Conservation (phyloP, 2,329 filamentous ascomycete species). For the Sclerotinia trifoliorum region DNA sequence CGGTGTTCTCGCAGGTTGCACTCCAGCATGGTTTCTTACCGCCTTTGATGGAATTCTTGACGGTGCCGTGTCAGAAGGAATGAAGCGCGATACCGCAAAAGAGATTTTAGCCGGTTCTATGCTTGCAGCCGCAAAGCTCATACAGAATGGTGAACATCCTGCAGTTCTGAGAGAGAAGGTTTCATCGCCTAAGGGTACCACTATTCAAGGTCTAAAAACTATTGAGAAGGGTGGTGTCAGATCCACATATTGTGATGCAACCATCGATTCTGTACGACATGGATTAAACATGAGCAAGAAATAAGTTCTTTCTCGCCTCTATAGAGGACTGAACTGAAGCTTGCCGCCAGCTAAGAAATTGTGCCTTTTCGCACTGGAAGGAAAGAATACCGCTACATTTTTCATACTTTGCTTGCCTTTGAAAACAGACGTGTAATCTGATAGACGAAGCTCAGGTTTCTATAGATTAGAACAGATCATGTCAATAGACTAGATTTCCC, state of each 20-base stretch:
- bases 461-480: constrained; percentile 1
- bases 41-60: constrained; percentile 22
- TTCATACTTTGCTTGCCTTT: neutral
- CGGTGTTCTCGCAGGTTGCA: constrained; percentile 19
- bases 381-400: neutral
- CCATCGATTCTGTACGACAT: constrained; percentile 17
- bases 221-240: constrained; percentile 20
- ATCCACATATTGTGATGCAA: constrained; percentile 21
- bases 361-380: neutral
- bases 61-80: constrained; percentile 20
- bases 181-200: constrained; percentile 20
- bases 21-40: constrained; percentile 20
- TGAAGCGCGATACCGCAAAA: constrained; percentile 14
- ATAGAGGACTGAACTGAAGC: neutral
- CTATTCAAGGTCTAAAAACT: constrained; percentile 21
- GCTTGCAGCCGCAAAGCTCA: constrained; percentile 20
- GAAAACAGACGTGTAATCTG: neutral
- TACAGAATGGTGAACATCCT: constrained; percentile 23
- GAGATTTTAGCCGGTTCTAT: constrained; percentile 22
- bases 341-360: neutral
- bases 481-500: neutral
- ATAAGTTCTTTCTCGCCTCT: neutral
- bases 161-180: constrained; percentile 21
- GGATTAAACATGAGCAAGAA: constrained; percentile 21
- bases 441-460: neutral